phyloP scores from a whole-genome alignment of 495 filamentous ascomycete genomes.

The Penicillium parvum region DNA sequence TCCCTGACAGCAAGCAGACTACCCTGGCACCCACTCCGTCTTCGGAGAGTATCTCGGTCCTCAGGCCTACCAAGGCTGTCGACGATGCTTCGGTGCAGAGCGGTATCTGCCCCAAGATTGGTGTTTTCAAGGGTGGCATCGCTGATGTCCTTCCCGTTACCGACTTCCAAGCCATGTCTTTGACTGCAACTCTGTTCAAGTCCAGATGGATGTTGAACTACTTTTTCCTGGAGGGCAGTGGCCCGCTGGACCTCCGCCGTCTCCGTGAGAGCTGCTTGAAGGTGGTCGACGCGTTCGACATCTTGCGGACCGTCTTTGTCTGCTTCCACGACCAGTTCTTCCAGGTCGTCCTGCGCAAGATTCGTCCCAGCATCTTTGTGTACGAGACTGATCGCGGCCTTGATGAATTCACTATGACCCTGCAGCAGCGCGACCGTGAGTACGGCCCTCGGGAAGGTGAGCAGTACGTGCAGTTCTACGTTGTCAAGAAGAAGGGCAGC shows the following conservation, averaged over 20 bases:
- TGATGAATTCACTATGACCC: constrained; percentile 44
- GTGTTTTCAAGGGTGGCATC: constrained; percentile 52
- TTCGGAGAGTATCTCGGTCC: constrained; percentile 43
- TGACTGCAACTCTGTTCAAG: constrained; percentile 54
- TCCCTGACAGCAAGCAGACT: constrained; percentile 13
- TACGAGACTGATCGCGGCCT: constrained; percentile 51
- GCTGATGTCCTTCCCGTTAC: constrained; percentile 57
- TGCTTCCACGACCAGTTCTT: constrained; percentile 51
- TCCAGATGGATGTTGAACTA: constrained; percentile 54
- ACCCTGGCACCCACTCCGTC: constrained; percentile 20
- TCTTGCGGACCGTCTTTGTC: constrained; percentile 67
- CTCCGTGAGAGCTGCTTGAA: constrained; percentile 44
- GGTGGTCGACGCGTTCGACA: constrained; percentile 54
- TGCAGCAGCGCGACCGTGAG: constrained; percentile 48
- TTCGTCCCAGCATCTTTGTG: constrained; percentile 48
- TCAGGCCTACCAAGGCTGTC: constrained; percentile 33
- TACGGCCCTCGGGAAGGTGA: constrained; percentile 55
- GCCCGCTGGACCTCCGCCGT: constrained; percentile 41
- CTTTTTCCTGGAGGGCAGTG: constrained; percentile 51
- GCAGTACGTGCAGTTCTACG: constrained; percentile 58
- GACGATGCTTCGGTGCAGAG: constrained; percentile 41
- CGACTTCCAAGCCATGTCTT: constrained; percentile 60
- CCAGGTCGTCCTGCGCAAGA: constrained; percentile 56
- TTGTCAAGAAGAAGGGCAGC: constrained; percentile 47
- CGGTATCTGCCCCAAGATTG: constrained; percentile 50